Evolutionary conservation across 345 rosid species (phyloP).

Genomic region (Streptanthus diversifolius): DNA sequence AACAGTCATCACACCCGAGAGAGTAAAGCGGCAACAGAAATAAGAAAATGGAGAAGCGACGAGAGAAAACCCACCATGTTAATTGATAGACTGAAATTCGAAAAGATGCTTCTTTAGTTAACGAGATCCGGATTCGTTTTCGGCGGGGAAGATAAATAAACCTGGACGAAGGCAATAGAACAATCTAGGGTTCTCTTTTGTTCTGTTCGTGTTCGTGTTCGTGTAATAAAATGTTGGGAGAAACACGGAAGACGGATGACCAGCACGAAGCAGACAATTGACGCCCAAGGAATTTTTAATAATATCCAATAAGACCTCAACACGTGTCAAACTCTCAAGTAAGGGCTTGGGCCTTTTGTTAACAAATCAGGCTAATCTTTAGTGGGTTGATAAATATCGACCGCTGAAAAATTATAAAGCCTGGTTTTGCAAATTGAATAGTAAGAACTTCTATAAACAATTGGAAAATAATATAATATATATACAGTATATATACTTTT

Average conservation of each 20-base stretch:
- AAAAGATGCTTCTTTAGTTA: not conserved
- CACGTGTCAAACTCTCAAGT: not conserved
- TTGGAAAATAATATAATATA: no score
- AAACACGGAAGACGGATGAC: not conserved
- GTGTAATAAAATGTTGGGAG: not conserved
- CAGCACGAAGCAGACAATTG: constrained; percentile 23
- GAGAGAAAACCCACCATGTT: constrained; percentile 27
- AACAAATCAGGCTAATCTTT: not conserved
- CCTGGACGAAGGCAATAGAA: constrained; percentile 2
- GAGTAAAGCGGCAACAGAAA: not conserved
- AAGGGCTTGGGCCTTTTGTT: constrained; percentile 5
- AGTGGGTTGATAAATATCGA: not conserved
- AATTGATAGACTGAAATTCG: not conserved
- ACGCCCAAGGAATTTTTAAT: constrained; percentile 3
- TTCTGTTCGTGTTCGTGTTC: constrained; percentile 21
- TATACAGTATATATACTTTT: no score
- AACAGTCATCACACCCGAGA: not conserved
- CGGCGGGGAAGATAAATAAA: not conserved
- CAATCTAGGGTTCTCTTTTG: constrained; percentile 29
- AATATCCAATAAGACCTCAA: not conserved
- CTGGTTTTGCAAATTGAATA: no score
- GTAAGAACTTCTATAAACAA: no score
- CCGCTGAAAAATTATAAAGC: no score
- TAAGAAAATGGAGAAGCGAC: not conserved
- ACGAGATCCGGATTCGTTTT: not conserved